Evolutionary conservation across 192 early-diverging fungal genomes (phyloP).

Genomic region (Coemansia reversa): DNA sequence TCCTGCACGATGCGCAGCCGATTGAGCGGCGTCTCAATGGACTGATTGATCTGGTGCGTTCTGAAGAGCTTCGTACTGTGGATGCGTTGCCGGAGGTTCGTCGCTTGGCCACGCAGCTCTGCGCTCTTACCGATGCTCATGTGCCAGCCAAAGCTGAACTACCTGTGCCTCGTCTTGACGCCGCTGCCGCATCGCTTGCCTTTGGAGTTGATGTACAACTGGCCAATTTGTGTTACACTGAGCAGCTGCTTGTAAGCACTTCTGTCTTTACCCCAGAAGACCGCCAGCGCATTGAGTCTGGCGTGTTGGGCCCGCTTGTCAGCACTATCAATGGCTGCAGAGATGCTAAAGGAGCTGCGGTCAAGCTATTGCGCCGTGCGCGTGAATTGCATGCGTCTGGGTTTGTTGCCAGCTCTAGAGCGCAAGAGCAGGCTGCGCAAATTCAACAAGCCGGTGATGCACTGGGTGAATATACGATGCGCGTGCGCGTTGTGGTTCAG

Average conservation of each 20-base stretch:
- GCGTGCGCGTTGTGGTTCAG: constrained; percentile 20
- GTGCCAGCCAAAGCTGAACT: constrained; percentile 53
- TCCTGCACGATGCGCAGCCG: constrained; percentile 75
- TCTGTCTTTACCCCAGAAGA: constrained; percentile 17
- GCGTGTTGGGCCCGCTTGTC: constrained; percentile 44
- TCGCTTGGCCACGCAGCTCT: constrained; percentile 64
- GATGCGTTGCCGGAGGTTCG: constrained; percentile 70
- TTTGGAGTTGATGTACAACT: constrained; percentile 66
- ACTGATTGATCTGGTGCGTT: constrained; percentile 73
- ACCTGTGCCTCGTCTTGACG: constrained; percentile 54
- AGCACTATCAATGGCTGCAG: constrained; percentile 41
- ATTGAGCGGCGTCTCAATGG: constrained; percentile 76
- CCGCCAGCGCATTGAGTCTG: constrained; percentile 15
- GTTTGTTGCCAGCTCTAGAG: constrained; percentile 1
- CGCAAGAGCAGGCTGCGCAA: constrained; percentile 14
- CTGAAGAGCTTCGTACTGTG: constrained; percentile 70
- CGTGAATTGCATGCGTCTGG: constrained; percentile 54
- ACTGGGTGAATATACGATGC: constrained; percentile 22
- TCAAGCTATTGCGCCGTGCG: constrained; percentile 66
- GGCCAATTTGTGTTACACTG: constrained; percentile 54
- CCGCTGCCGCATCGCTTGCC: constrained; percentile 57
- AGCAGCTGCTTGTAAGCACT: constrained; percentile 32
- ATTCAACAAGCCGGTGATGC: constrained; percentile 15
- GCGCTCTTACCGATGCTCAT: constrained; percentile 65
- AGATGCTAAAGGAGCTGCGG: constrained; percentile 60